Evolutionary conservation across 176 grass and related monocot species (phyloP), one percentile per base, ranked within the genome.

Genomic region (Avena sativa): DNA sequence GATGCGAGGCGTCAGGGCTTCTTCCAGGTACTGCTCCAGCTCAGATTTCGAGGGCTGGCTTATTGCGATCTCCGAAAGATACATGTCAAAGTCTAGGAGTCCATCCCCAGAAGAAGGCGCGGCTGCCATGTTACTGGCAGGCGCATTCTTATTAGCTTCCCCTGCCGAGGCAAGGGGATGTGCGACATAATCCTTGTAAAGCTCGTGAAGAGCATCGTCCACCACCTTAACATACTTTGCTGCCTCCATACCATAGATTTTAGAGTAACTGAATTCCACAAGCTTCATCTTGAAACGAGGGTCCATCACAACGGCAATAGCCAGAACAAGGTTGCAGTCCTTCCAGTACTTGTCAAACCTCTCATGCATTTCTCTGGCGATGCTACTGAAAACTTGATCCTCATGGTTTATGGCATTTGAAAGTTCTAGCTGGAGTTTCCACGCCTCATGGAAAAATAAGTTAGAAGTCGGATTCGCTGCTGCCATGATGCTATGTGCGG

Each of bases 231-330:
- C 72, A 91, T 97, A 91, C 76, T 88, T 92, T 9, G 58, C 49
- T 44, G 92, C 88, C 76, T 94, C 95, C 40, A 65, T 79, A 19
- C 95, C 89, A 58, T 97, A 94, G 65, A 97, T 97, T 85, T 97
- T 97, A n/a, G 92, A 91, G 79, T 92, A 94, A 79, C 95, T 97
- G 55, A 94, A 97, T 48, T 97, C 95, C 30, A 97, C 79, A 46
- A 97, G 92, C 87, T 97, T 97, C 92, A 97, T 90, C 81, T 97
- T 97, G 90, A 97, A 97, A 46, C 95, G 95, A 62, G 95, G 95
- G 67, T 97, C 95, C 92, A 97, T 97, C 25, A 93, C 92, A 47
- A 94, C 95, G 69, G 92, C 95, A 83, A 97, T 81, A 34, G 95
- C 92, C 30, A 97, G 74, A 52, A 97, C 95, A 62, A 97, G 83